A percentile compares a stretch with the other conserved stretches of the same genome.
Conservation (phyloP, 495 filamentous ascomycete species). For the Penicillium paxilli region DNA sequence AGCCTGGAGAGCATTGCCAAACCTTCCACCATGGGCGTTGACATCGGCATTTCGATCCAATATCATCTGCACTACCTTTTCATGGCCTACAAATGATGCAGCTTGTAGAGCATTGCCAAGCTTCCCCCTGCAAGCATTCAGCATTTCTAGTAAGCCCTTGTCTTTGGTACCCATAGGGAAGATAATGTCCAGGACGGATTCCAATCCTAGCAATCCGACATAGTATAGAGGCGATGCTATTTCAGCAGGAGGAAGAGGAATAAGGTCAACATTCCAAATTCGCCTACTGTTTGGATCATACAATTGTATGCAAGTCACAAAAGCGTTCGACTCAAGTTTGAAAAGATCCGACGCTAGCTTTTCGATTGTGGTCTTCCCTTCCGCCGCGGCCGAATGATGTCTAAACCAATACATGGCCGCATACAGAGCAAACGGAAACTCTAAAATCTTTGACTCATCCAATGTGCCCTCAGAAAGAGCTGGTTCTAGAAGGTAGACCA, state of each 20-base stretch:
- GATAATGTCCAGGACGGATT: background rate
- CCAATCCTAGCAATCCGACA: conserved; percentile 9
- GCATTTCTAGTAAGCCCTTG: too few species aligned
- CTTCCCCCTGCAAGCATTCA: too few species aligned
- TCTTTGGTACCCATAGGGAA: conserved; percentile 23
- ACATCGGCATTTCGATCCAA: background rate
- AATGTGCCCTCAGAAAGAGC: conserved; percentile 9
- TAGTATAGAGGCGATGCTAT: conserved; percentile 8
- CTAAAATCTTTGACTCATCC: conserved; percentile 3
- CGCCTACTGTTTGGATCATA: conserved; percentile 5
- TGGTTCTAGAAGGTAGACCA: conserved; percentile 34
- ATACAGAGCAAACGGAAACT: conserved; percentile 25
- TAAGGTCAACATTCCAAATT: background rate
- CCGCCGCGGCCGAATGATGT: conserved; percentile 13
- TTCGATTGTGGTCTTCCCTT: background rate
- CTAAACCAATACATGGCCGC: conserved; percentile 28
- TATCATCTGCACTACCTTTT: background rate
- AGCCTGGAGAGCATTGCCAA: background rate
- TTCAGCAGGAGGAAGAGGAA: background rate
- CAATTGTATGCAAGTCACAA: conserved; percentile 3
- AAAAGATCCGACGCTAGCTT: conserved; percentile 12
- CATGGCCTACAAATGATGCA: background rate
- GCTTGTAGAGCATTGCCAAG: background rate
- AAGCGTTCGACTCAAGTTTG: conserved; percentile 5
- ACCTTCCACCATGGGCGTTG: background rate